phyloP scores from a whole-genome alignment of 352 stramenopile species.

The Aphanomyces invadans region DNA sequence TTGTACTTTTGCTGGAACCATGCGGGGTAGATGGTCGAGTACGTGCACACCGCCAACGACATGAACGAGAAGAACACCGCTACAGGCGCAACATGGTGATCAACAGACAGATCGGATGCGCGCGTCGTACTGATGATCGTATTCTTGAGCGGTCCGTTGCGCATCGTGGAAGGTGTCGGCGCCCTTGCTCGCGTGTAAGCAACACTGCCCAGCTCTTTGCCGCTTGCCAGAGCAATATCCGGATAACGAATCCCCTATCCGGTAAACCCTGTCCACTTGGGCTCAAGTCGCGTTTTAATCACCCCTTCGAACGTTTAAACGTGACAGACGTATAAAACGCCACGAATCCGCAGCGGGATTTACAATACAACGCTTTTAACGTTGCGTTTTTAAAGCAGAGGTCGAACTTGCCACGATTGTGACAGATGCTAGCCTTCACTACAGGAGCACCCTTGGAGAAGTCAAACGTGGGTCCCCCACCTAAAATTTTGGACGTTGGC shows the following conservation, averaged over 20 bases:
- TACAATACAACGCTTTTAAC: too few relatives aligned
- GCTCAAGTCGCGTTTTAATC: too few relatives aligned
- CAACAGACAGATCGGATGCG: neutral
- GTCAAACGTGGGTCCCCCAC: too few relatives aligned
- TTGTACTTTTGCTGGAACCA: slow-evolving; percentile 84
- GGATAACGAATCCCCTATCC: neutral
- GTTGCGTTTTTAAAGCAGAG: too few relatives aligned
- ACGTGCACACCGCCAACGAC: slow-evolving; percentile 67
- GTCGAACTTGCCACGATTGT: too few relatives aligned
- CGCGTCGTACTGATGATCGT: slow-evolving; percentile 20
- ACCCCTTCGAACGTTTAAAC: too few relatives aligned
- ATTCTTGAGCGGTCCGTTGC: slow-evolving; percentile 15
- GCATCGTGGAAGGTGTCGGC: neutral
- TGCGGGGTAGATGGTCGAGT: slow-evolving; percentile 67
- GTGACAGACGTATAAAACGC: too few relatives aligned
- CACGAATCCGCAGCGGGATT: too few relatives aligned
- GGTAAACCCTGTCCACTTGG: neutral
- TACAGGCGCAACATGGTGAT: slow-evolving; percentile 26
- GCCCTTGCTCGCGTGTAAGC: neutral
- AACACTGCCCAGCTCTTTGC: neutral
- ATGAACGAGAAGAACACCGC: slow-evolving; percentile 70
- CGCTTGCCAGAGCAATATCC: neutral
- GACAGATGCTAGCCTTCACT: too few relatives aligned
- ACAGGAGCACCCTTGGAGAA: too few relatives aligned
- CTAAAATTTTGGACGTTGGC: too few relatives aligned